Base-by-base conservation (phyloP, 2,329 filamentous ascomycete genomes). In the Akanthomyces dipterigenus region DNA sequence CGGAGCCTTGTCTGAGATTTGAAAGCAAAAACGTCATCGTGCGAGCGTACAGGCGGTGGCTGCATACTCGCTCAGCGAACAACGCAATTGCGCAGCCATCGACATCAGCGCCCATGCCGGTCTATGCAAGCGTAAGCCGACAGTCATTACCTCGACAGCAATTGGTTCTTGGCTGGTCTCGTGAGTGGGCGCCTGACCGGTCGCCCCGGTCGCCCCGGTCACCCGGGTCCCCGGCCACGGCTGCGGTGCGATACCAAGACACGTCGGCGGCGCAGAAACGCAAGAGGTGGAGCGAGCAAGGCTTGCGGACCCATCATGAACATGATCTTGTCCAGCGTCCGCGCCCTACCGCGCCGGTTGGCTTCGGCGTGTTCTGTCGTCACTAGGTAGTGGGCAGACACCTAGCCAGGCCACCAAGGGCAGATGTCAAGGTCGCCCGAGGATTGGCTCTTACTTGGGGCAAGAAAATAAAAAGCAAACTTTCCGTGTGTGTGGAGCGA, bases 261-360 rank as follows among this genome's bases (percentile, higher is more conserved):
- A 57, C 55, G 55, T 57, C 55, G 55, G 55, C 45, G 55, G 55
- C 31, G 12, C 26, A 18, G n/a, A 46, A 16, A 20, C 22, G 28
- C 28, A 38, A 49, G 14, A 34, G 22, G 55, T 38, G 43, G 45
- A 40, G 12, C 34, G 54, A 12, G 20, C n/a, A 56, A 48, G 42
- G 31, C 46, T 48, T 36, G 46, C 56, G 56, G 56, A 48, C 45
- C 56, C 55, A 45, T 48, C 55, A 34, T 57, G 55, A n/a, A 51
- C 56, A 50, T 59, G 46, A n/a, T 51, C 46, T 45, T 51, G 46
- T 53, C 38, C n/a, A 24, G 26, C 22, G 34, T 8, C 48, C 48
- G 45, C 56, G 56, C 56, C 56, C 56, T 60, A 51, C 48, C 28
- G 56, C 56, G 56, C 56, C 56, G 56, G 56, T 45, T 60, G 56